Evolutionary conservation across 257 asterid species (phyloP).

Genomic region (Capsicum chinense): DNA sequence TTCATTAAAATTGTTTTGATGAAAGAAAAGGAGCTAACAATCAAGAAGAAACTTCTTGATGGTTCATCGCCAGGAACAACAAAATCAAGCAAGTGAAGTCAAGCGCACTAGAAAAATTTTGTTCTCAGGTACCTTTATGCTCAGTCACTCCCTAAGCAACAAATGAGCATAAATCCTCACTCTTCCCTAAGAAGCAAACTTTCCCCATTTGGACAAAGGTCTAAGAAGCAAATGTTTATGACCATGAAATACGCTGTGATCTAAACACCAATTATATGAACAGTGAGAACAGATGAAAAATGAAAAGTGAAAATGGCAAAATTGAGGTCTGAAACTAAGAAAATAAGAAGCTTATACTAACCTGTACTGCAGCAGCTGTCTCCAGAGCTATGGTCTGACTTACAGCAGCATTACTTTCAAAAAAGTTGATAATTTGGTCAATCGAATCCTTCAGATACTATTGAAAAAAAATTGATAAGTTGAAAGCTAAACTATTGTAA

Average conservation of each 20-base stretch:
- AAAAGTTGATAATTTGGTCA: slow-evolving; percentile 76
- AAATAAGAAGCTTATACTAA: slow-evolving; percentile 38
- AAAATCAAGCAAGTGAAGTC: slow-evolving; percentile 16
- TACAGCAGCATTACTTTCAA: slow-evolving; percentile 76
- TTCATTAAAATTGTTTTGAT: not conserved
- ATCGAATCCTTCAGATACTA: slow-evolving; percentile 94
- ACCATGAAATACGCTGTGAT: not conserved
- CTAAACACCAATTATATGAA: not conserved
- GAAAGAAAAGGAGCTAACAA: not conserved
- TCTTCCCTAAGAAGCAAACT: not conserved
- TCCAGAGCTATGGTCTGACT: slow-evolving; percentile 92
- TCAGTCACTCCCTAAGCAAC: not conserved
- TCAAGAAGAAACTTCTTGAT: slow-evolving; percentile 5
- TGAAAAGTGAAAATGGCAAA: not conserved
- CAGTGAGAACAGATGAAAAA: not conserved
- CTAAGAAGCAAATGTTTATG: not conserved
- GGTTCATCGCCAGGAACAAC: slow-evolving; percentile 25
- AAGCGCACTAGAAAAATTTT: not conserved
- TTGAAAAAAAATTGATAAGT: slow-evolving; percentile 33
- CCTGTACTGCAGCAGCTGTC: slow-evolving; percentile 99
- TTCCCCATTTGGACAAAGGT: not conserved
- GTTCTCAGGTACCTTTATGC: not conserved
- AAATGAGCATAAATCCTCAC: not conserved
- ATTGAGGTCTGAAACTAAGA: slow-evolving; percentile 20
- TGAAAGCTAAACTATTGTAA: slow-evolving; percentile 21